These are phyloP conservation scores for Metschnikowia rubicola DNA, from an alignment of 805 yeast genomes.

Conservation along the genomic window DNA sequence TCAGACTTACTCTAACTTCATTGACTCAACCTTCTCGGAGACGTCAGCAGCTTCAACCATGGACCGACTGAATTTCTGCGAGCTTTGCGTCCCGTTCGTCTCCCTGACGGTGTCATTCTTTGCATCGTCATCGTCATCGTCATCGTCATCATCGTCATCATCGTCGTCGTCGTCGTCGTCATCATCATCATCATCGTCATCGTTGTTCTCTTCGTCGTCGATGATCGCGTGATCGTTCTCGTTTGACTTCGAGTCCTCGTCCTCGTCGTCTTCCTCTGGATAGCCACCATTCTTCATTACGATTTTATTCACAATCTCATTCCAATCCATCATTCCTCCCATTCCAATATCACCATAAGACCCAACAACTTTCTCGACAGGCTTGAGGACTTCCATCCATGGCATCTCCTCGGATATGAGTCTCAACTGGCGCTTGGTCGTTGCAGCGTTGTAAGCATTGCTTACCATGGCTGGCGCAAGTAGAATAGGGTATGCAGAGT, in stretches of 20 bases:
- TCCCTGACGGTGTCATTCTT: slow-evolving; percentile 9
- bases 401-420: slow-evolving; percentile 86
- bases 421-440: slow-evolving; percentile 79
- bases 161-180: slow-evolving; percentile 36
- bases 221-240: slow-evolving; percentile 28
- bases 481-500: slow-evolving; percentile 81
- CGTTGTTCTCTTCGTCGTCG: slow-evolving; percentile 26
- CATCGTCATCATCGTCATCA: slow-evolving; percentile 45
- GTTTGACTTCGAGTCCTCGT: slow-evolving; percentile 37
- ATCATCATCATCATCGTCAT: slow-evolving; percentile 33
- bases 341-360: slow-evolving; percentile 97
- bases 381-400: slow-evolving; percentile 90
- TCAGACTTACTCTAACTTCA: background rate
- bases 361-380: slow-evolving; percentile 90
- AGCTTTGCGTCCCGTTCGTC: background rate
- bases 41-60: slow-evolving; percentile 3
- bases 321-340: slow-evolving; percentile 99
- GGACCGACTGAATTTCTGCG: slow-evolving; percentile 3
- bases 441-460: slow-evolving; percentile 82
- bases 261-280: slow-evolving; percentile 47
- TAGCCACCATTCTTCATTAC: slow-evolving; percentile 63
- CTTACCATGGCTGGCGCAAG: slow-evolving; percentile 97
- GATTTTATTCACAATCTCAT: slow-evolving; percentile 83
- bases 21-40: background rate
- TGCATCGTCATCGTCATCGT: slow-evolving; percentile 36